These are phyloP conservation scores for Teunomyces stri DNA, from an alignment of 805 yeast species.

Conservation along the genomic window DNA sequence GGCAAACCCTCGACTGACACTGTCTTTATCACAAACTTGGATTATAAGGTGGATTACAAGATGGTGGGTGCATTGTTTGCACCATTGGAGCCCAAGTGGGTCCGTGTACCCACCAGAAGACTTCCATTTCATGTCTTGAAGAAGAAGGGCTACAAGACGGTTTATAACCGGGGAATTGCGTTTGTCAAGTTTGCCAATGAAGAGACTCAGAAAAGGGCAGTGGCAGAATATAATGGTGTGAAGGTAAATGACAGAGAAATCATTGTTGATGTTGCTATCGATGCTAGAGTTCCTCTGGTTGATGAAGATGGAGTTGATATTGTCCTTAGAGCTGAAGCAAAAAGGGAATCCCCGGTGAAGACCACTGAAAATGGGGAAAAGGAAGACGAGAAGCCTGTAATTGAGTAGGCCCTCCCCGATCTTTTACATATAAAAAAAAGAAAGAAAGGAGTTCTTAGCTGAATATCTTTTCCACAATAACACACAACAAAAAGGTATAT, in stretches of 20 bases:
- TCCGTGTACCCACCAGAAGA: constrained; percentile 55
- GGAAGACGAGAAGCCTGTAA: constrained; percentile 7
- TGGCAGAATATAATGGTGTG: constrained; percentile 65
- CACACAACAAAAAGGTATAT: not conserved
- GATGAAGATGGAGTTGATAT: constrained; percentile 2
- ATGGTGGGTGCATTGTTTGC: constrained; percentile 46
- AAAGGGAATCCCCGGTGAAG: constrained; percentile 7
- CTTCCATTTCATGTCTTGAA: constrained; percentile 44
- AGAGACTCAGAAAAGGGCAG: constrained; percentile 68
- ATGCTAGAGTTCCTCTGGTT: constrained; percentile 35
- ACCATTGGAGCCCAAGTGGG: constrained; percentile 53
- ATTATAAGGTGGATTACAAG: constrained; percentile 46
- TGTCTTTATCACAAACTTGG: constrained; percentile 60
- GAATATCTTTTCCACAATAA: constrained; percentile 9
- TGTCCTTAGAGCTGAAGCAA: constrained; percentile 10
- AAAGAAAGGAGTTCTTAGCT: constrained; percentile 12
- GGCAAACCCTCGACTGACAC: constrained; percentile 59
- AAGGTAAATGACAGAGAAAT: constrained; percentile 64
- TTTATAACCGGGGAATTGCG: constrained; percentile 63
- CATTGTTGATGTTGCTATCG: constrained; percentile 71
- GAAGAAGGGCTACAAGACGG: constrained; percentile 37
- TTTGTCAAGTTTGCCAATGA: constrained; percentile 59
- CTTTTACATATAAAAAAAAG: not conserved
- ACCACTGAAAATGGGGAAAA: constrained; percentile 24
- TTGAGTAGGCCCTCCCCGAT: not conserved